These are phyloP conservation scores for Wolfiporia cocos DNA, from an alignment of 1,284 basidiomycete species.

Conservation along the genomic window DNA sequence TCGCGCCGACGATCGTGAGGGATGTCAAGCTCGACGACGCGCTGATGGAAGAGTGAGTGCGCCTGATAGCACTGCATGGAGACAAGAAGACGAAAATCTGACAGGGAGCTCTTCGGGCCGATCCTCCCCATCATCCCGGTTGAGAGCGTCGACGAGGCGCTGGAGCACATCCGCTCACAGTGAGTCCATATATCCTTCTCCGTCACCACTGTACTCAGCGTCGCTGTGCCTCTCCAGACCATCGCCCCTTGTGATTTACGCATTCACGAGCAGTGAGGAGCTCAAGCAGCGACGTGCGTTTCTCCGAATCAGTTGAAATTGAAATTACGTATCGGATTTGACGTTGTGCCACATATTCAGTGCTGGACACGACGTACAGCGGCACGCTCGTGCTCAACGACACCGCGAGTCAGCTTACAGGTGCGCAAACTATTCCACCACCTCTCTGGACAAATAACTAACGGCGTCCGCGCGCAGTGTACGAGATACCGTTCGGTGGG, in stretches of 20 bases:
- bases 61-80: not conserved
- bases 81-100: slow-evolving; percentile 1
- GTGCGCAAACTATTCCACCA: slow-evolving; percentile 23
- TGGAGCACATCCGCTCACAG: slow-evolving; percentile 47
- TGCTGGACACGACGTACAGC: slow-evolving; percentile 40
- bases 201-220: no score
- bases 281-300: slow-evolving; percentile 34
- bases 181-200: no score
- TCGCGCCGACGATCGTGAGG: slow-evolving; percentile 43
- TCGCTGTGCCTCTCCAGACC: no score
- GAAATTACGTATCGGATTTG: slow-evolving; percentile 6
- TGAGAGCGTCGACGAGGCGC: slow-evolving; percentile 44
- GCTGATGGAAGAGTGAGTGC: slow-evolving; percentile 46
- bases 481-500: slow-evolving; percentile 43
- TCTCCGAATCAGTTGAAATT: slow-evolving; percentile 16
- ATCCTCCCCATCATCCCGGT: slow-evolving; percentile 60
- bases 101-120: slow-evolving; percentile 65
- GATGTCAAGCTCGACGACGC: slow-evolving; percentile 42
- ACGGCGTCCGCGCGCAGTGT: slow-evolving; percentile 19
- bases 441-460: not conserved
- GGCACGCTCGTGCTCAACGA: slow-evolving; percentile 52
- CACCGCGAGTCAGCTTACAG: slow-evolving; percentile 39
- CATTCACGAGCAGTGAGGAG: slow-evolving; percentile 37
- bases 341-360: slow-evolving; percentile 25
- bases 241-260: slow-evolving; percentile 43